phyloP scores from a whole-genome alignment of 768 basidiomycete species.

The Rubroboletus pulcherrimus region DNA sequence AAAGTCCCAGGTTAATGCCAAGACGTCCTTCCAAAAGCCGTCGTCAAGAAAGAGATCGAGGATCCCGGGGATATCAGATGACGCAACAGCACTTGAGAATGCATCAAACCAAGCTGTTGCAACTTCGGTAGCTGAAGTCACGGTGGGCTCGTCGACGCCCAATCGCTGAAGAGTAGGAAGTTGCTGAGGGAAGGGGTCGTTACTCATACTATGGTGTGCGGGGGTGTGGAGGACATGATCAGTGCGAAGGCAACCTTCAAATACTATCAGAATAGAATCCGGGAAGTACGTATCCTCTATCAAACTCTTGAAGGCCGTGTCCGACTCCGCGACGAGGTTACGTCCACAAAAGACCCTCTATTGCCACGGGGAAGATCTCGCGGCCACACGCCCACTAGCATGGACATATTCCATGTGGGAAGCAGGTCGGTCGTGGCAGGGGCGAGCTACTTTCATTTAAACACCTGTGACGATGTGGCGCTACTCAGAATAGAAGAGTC shows the following conservation, averaged over 20 bases:
- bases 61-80: slow-evolving; percentile 14
- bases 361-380: neutral
- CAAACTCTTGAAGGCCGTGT: neutral
- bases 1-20: slow-evolving; percentile 55
- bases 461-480: neutral
- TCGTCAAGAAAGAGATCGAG: slow-evolving; percentile 29
- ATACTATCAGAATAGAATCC: neutral
- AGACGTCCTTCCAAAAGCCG: slow-evolving; percentile 49
- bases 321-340: neutral
- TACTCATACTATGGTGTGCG: slow-evolving; percentile 7
- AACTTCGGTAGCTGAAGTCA: slow-evolving; percentile 17
- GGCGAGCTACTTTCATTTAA: neutral
- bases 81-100: slow-evolving; percentile 22
- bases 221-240: neutral
- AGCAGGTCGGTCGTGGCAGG: neutral
- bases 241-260: neutral
- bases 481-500: neutral
- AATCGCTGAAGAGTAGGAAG: slow-evolving; percentile 30
- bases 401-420: neutral
- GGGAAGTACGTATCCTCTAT: too few species aligned
- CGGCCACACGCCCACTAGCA: neutral
- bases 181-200: slow-evolving; percentile 22
- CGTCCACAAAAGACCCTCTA: neutral
- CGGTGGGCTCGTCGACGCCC: slow-evolving; percentile 21
- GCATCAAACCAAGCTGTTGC: slow-evolving; percentile 25